Evolutionary conservation across 148 eudicot species (phyloP), one percentile per base, ranked within the genome.

Genomic region (Nyssa sinensis): DNA sequence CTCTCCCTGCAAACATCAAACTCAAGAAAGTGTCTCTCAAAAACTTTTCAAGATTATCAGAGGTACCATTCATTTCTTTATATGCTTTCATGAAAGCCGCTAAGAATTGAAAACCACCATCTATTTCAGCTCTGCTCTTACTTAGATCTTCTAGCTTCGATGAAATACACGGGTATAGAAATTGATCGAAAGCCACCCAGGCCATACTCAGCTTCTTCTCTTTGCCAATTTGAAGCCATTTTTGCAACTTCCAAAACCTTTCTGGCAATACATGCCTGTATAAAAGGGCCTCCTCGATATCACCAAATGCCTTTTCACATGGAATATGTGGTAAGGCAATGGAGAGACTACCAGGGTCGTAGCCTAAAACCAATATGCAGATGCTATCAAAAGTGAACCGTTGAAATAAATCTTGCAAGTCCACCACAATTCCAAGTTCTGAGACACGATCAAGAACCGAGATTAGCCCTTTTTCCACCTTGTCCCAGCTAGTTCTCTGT

Each of bases 261-360:
- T 79, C 75, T 0, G 82, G 86, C 17, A 79, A 29, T 5, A 83
- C 35, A 53, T 80, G 86, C 30, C 86, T 73, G 28, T 30, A 69
- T 31, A 80, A 62, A 9, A 80, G 12, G 7, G 83, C 75, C 70
- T 77, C 75, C 73, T 71, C 81, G 14, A 76, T 73, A n/a, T 65
- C 78, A 19, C 34, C 73, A 66, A 79, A 75, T 12, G 79, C 79
- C 59, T 67, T 69, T 57, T 72, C 65, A 5, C 58, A 65, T 33
- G 75, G 75, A 28, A 77, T 53, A 34, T 73, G n/a, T 7, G 81
- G 74, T 34, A 78, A 70, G 1, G 71, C 68, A 13, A 33, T 13
- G 13, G 53, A 27, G 8, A 83, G 78, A 19, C 70, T 80, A 14
- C 11, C 53, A 0, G 86, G 83, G 55, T 83, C 86, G 14, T 64